Evolutionary conservation across 441 rosid species (phyloP), one percentile per base, ranked within the genome.

Genomic region (Jatropha multifida): DNA sequence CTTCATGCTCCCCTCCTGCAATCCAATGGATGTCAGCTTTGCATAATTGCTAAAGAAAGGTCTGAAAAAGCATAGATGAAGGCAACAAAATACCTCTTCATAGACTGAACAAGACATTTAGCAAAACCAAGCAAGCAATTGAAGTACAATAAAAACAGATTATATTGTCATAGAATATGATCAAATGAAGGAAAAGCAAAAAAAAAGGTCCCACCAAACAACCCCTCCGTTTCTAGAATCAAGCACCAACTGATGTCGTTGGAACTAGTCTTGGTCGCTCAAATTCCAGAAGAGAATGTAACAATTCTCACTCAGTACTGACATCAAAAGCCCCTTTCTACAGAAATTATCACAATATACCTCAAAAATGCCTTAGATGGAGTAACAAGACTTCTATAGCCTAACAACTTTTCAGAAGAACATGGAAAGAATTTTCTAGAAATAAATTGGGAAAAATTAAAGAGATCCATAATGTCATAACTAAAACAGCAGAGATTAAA

Each of bases 1-100:
- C 94, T 76, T 96, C 97, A 48, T 79, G 85, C 73, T 92, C 97
- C 8, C 91, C 92, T 75, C 99, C 99, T 94, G 91, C 80, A 80
- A 64, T 41, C 20, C 12, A 46, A 68, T 63, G 51, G 26, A 64
- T 15, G 32, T 68, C 70, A 60, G 61, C 23, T 23, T 70, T 52
- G 37, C 27, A 49, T 44, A 7, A 23, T 44, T 15, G n/a, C 71
- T 49, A 62, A 44, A 20, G 67, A 55, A 60, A 71, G 40, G 0
- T 38, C 7, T 6, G 10, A 26, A 56, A 10, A 7, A 56, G 26
- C 61, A n/a, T 0, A 1, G 27, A 56, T 67, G 26, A 56, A 56
- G 44, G 6, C 27, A 5, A 1, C 3, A 13, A 9, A 56, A 51
- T 18, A 38, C 59, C 61, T 69, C 38, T 5, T 23, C 26, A 65